Evolutionary conservation across 306 rosid genomes (phyloP), one percentile per base, ranked within the genome.

Genomic region (Mimosa pudica): DNA sequence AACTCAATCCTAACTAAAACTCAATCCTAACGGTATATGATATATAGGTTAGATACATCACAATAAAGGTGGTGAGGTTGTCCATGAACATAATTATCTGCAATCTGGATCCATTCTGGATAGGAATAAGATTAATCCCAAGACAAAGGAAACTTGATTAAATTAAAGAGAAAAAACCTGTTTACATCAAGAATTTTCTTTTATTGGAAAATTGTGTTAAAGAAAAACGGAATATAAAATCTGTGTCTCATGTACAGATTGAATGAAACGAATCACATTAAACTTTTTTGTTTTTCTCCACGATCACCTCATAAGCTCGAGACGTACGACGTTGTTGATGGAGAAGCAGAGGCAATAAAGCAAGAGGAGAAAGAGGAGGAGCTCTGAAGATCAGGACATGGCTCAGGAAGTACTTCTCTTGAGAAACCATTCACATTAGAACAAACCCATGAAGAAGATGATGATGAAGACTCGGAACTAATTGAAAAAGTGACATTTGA

Each of bases 371-470:
- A 72, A 33, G 85, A 71, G n/a, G 86, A 73, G n/a, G 74, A 71
- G 41, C 75, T 75, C 76, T 58, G 83, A 76, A 89, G 87, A 48
- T 87, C 74, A 75, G 83, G 17, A 82, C 90, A 89, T 4, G 91
- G 88, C 73, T 78, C 65, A 38, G 90, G 91, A 61, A 70, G 79
- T 44, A 89, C 91, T 33, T 75, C 73, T 36, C 64, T 42, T 0
- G 91, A 87, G 75, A 79, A 76, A 49, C 88, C 91, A 8, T 5
- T 70, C 35, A 87, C 83, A 41, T 82, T 82, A 44, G 88, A 85
- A 76, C 93, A 89, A 79, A 84, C 68, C 93, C 93, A 89, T 18
- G 85, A 78, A 78, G 85, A 70, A 55, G 85, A 76, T 41, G 87
- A 38, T 38, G 42, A 38, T 3, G 42, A 66, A 55, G 87, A 70